These are phyloP conservation scores for Zea mays DNA, from an alignment of 176 grass and related monocot species.

Conservation along the genomic window Zm-B73-REFERENCE-NAM-5.0 NC_050102.1:105054501-105055000, in stretches of 20 bases:
- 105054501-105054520: neutral
- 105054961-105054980: slow-evolving; percentile 44
- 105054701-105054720: too few species aligned
- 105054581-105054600: too few species aligned
- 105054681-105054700: too few species aligned
- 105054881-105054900: neutral
- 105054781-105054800: neutral
- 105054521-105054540: neutral
- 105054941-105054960: slow-evolving; percentile 33
- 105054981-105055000: neutral
- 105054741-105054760: too few species aligned
- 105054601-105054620: too few species aligned
- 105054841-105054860: neutral
- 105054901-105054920: neutral
- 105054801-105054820: neutral
- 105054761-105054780: neutral
- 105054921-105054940: slow-evolving; percentile 9
- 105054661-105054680: too few species aligned
- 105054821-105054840: neutral
- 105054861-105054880: neutral
- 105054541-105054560: neutral
- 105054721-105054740: too few species aligned
- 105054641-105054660: too few species aligned
- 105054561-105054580: neutral
- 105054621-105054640: too few species aligned